These are phyloP conservation scores for Chytriomyces confervae DNA, from an alignment of 192 early-diverging fungal species.

Conservation along the genomic window DNA sequence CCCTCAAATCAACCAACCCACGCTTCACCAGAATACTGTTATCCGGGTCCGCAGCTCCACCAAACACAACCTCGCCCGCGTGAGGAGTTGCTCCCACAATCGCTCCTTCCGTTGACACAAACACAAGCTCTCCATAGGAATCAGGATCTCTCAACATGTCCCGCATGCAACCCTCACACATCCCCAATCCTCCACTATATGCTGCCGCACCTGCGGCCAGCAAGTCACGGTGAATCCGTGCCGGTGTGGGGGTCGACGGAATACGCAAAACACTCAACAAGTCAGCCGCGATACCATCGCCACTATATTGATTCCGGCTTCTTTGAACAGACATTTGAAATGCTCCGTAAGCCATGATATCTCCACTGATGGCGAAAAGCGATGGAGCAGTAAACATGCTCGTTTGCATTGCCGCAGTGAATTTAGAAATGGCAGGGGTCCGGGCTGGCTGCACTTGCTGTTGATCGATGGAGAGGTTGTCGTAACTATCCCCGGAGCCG, in stretches of 20 bases:
- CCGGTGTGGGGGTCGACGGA: background rate
- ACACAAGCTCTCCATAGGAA: slow-evolving; percentile 11
- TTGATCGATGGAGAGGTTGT: background rate
- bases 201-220: slow-evolving; percentile 9
- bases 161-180: slow-evolving; percentile 30
- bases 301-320: background rate
- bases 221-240: slow-evolving; percentile 17
- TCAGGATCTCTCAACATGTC: slow-evolving; percentile 14
- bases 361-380: slow-evolving; percentile 25
- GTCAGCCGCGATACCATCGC: slow-evolving; percentile 9
- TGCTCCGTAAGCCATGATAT: slow-evolving; percentile 34
- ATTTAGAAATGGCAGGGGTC: background rate
- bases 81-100: slow-evolving; percentile 7
- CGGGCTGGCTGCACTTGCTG: background rate
- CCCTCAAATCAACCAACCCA: background rate
- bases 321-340: slow-evolving; percentile 13
- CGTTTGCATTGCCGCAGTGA: slow-evolving; percentile 20
- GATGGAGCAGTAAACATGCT: slow-evolving; percentile 21
- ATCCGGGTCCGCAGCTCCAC: background rate
- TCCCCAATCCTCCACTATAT: slow-evolving; percentile 18
- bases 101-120: slow-evolving; percentile 21
- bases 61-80: background rate
- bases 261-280: slow-evolving; percentile 19
- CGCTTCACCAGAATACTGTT: background rate
- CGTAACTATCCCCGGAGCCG: too few species aligned